phyloP scores from a whole-genome alignment of 31 red algal genomes.

The Porphyra umbilicalis region DNA sequence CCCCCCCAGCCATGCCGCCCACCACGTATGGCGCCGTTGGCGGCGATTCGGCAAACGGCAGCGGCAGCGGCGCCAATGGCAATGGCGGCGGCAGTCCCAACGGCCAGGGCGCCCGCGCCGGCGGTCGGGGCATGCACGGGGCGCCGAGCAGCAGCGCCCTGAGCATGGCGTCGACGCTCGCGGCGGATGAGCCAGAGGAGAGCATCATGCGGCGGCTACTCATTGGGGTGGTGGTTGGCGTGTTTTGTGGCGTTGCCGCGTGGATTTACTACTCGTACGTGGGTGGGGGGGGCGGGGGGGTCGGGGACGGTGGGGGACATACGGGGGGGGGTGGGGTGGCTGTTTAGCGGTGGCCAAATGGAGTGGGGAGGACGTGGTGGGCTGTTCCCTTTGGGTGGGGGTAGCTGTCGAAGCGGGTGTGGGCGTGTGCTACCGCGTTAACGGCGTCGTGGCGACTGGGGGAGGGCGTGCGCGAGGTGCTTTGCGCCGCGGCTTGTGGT shows the following conservation, averaged over 20 bases:
- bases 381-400: no score
- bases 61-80: neutral
- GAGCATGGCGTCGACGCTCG: neutral
- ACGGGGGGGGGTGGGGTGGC: neutral
- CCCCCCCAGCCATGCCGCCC: neutral
- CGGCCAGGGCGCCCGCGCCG: neutral
- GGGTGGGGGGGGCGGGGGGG: neutral
- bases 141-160: neutral
- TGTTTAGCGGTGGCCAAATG: no score
- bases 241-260: constrained; percentile 70
- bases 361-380: no score
- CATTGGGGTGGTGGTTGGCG: constrained; percentile 65
- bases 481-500: neutral
- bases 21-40: neutral
- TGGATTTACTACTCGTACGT: constrained; percentile 60
- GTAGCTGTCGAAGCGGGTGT: no score
- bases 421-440: no score
- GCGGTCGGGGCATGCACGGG: neutral
- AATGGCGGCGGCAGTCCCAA: neutral
- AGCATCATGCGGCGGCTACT: constrained; percentile 16
- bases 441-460: neutral
- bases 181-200: neutral
- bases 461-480: neutral
- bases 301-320: neutral
- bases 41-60: neutral